Evolutionary conservation across 768 basidiomycete genomes (phyloP), one percentile per base, ranked within the genome.

Genomic region (Termitomyces sp.): DNA sequence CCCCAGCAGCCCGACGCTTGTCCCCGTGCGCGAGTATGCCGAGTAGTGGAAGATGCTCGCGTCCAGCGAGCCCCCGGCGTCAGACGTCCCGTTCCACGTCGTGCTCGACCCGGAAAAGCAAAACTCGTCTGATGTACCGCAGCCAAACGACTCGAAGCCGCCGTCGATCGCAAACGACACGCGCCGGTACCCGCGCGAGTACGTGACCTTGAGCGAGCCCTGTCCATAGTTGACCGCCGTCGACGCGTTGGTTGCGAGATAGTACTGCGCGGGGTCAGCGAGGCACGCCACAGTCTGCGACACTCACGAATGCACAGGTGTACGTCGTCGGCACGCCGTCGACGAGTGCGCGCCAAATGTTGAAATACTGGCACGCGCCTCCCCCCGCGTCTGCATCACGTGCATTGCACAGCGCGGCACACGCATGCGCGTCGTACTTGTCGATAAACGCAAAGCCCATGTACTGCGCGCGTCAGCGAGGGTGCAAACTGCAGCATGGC

Each of bases 371-470:
- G 66, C 80, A 81, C 6, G 72, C 73, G 46, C 79, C 80, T 29
- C 78, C 78, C 33, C 60, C 60, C 6, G 68, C 62, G 57, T 81
- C 78, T 3, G 75, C 68, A 8, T 70, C 74, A 29, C 78, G 74
- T 13, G 67, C 68, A 55, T 77, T 79, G 64, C 80, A 81, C 31
- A 75, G 69, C 18, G 66, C 64, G 15, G 80, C 76, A 51, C 79
- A 81, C 5, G 76, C 76, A 8, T 71, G 61, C 51, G 77, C 76
- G 57, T 80, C 79, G 62, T 81, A 81, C 50, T 71, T 68, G 59
- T 77, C 75, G 20, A 80, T 67, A 69, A 79, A 79, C 12, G 73
- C 76, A 57, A 78, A 81, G 56, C 78, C 78, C 78, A 80, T 80
- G 64, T 80, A 81, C 80, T 79, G 29, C 49, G 20, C 47, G 0